A percentile compares a stretch with the other conserved stretches of the same genome.
Evolutionary conservation across 2,329 filamentous ascomycete species (phyloP).

Genomic region (Hymenotorrendiella dingleyae): DNA sequence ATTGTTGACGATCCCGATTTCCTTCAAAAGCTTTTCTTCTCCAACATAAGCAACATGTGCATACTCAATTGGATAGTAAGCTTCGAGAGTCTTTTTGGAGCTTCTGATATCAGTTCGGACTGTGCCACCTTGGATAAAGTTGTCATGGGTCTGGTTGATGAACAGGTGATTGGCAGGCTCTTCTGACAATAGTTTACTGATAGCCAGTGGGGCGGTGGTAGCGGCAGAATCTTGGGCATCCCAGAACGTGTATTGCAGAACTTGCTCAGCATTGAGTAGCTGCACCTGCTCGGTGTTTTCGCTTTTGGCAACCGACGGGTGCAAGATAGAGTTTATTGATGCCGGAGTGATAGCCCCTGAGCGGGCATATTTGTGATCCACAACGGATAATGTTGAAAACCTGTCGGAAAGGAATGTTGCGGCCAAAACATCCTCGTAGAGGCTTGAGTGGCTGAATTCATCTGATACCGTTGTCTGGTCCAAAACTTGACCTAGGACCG

Average conservation of each 20-base stretch:
- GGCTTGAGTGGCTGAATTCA: constrained; percentile 68
- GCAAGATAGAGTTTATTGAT: constrained; percentile 45
- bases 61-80: constrained; percentile 72
- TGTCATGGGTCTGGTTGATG: constrained; percentile 57
- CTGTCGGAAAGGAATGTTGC: constrained; percentile 72
- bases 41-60: constrained; percentile 77
- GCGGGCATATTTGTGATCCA: constrained; percentile 87
- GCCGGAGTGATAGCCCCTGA: constrained; percentile 51
- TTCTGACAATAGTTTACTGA: constrained; percentile 60
- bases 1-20: constrained; percentile 66
- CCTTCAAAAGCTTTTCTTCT: constrained; percentile 71
- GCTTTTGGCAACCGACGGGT: constrained; percentile 43
- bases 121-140: constrained; percentile 67
- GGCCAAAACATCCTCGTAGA: constrained; percentile 89
- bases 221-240: constrained; percentile 72
- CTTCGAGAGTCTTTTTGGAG: constrained; percentile 76
- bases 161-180: constrained; percentile 61
- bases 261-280: constrained; percentile 50
- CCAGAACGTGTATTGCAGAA: constrained; percentile 91
- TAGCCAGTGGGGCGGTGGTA: constrained; percentile 55
- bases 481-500: constrained; percentile 83
- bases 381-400: constrained; percentile 58
- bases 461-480: constrained; percentile 70
- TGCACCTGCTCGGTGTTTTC: constrained; percentile 21
- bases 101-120: constrained; percentile 80